Percentiles rank a stretch among this genome's conserved stretches.
phyloP scores from a whole-genome alignment of 106 monocot genomes.

The Posidonia australis region DNA sequence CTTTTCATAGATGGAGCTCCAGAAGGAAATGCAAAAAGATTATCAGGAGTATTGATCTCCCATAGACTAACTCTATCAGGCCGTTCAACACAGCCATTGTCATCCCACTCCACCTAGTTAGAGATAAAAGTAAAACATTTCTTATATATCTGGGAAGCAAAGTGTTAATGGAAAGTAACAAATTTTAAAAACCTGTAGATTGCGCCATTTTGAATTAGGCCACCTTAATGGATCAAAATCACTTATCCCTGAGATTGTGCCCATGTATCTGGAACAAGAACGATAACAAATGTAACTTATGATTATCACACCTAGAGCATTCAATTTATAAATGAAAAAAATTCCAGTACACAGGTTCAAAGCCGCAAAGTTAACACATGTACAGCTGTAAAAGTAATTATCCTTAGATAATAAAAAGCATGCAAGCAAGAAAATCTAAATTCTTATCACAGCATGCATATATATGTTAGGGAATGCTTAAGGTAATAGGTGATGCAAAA shows the following conservation, averaged over 20 bases:
- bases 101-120: constrained; percentile 95
- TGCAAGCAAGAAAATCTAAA: neutral
- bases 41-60: constrained; percentile 89
- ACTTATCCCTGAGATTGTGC: constrained; percentile 64
- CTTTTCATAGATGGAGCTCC: constrained; percentile 42
- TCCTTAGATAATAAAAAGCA: neutral
- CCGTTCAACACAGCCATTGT: constrained; percentile 66
- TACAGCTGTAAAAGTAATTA: no score
- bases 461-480: no score
- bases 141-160: neutral
- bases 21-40: constrained; percentile 47
- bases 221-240: constrained; percentile 83
- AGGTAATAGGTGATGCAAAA: neutral
- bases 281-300: neutral
- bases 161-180: neutral
- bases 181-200: constrained; percentile 49
- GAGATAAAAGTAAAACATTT: neutral
- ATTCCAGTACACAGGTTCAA: neutral
- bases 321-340: constrained; percentile 3
- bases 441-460: no score
- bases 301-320: no score
- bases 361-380: no score
- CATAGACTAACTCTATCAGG: constrained; percentile 83
- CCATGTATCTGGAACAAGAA: constrained; percentile 55
- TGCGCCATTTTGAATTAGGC: constrained; percentile 96